Conservation (phyloP, 2,329 filamentous ascomycete genomes). For the Sporothrix euskadiensis region DNA sequence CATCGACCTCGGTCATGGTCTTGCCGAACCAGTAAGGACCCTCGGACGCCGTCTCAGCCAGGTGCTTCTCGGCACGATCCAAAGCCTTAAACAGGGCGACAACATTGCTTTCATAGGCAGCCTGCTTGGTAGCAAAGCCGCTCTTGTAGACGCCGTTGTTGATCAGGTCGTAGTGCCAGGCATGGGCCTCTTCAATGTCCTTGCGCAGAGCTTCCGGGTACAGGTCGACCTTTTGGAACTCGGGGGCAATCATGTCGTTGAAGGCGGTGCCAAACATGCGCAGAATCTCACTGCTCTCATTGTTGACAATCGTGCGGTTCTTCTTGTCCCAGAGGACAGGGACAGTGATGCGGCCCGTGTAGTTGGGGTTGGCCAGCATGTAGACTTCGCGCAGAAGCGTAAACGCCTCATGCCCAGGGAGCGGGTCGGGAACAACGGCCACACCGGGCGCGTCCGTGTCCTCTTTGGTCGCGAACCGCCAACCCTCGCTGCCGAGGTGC, state of each 20-base stretch:
- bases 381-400: conserved; percentile 76
- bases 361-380: conserved; percentile 70
- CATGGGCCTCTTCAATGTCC: conserved; percentile 74
- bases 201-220: conserved; percentile 64
- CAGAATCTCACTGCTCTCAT: conserved; percentile 90
- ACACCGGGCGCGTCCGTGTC: conserved; percentile 57
- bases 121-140: conserved; percentile 82
- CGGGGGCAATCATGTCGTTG: conserved; percentile 64
- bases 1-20: conserved; percentile 76
- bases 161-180: conserved; percentile 75
- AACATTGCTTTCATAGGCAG: conserved; percentile 78
- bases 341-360: conserved; percentile 80
- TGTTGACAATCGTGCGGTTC: conserved; percentile 76
- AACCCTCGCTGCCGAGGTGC: conserved; percentile 74
- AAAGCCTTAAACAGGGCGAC: conserved; percentile 70
- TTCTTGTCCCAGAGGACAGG: conserved; percentile 83
- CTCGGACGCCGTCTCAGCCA: conserved; percentile 43
- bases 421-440: conserved; percentile 65
- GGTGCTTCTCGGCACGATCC: conserved; percentile 72
- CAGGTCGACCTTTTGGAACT: conserved; percentile 63
- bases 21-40: conserved; percentile 76
- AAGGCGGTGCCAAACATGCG: conserved; percentile 86
- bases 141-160: conserved; percentile 74
- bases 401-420: conserved; percentile 69
- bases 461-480: conserved; percentile 74